Evolutionary conservation across 2,329 filamentous ascomycete species (phyloP).

Genomic region (Trichoderma breve): DNA sequence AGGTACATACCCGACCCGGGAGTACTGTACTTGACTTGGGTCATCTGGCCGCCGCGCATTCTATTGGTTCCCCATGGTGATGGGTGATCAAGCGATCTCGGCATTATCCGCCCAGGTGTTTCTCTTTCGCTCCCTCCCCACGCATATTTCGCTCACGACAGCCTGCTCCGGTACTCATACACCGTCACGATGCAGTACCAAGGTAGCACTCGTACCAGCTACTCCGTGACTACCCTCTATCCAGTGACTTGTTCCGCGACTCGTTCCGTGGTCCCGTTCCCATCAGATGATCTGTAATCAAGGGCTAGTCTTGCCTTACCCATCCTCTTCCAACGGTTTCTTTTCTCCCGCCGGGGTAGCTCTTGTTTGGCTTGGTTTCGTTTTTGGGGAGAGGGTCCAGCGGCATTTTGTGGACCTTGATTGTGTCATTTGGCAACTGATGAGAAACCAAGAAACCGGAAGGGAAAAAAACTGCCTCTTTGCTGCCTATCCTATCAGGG

Average conservation of each 20-base stretch:
- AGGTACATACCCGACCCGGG: neutral
- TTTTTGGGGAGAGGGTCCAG: neutral
- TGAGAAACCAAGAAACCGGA: neutral
- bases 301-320: neutral
- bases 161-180: neutral
- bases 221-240: neutral
- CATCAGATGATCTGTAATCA: conserved; percentile 19
- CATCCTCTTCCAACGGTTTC: conserved; percentile 7
- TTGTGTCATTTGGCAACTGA: conserved; percentile 8
- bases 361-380: neutral
- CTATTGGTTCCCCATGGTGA: conserved; percentile 9
- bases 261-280: neutral
- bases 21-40: neutral
- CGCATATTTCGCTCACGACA: conserved; percentile 5
- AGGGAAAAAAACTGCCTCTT: neutral
- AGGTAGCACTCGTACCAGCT: neutral
- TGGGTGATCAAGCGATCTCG: conserved; percentile 17
- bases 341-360: conserved; percentile 11
- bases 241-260: neutral
- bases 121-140: neutral
- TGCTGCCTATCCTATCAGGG: neutral
- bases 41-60: conserved; percentile 1
- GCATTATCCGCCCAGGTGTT: conserved; percentile 13
- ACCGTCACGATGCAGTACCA: neutral
- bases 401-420: conserved; percentile 8